Evolutionary conservation across 1,139 yeast species (phyloP), one percentile per base, ranked within the genome.

Genomic region (Magnusiomyces sp.): DNA sequence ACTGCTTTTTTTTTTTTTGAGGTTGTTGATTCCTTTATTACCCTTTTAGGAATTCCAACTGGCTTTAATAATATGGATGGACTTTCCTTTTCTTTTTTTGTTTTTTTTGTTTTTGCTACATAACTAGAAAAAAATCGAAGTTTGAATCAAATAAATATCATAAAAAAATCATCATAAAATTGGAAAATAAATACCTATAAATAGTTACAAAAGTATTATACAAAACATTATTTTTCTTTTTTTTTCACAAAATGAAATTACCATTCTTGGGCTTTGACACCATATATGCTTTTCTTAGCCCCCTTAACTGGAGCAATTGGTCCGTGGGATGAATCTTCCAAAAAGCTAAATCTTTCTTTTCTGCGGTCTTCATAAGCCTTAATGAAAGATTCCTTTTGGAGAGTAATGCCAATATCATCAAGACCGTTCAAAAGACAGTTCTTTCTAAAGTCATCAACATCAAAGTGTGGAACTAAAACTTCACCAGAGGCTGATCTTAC

Each of bases 321-420:
- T 4, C 50, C 48, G 37, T 75, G 77, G 19, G 87, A 76, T 40
- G 94, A 94, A 59, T 89, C 89, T 71, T 92, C 97, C 63, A 89
- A 79, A 79, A 94, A 92, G 14, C 96, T 87, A 68, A 85, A 92
- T 65, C 73, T 80, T 52, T 75, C 81, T 66, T 77, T 81, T 75
- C 98, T 86, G 57, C 71, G 70, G 34, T 71, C 76, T 73, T 92
- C 98, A 64, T 81, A 92, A 59, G 80, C 75, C 51, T 68, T 55
- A 58, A 92, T 92, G 67, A 65, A 79, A 50, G 79, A 79, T 70
- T 87, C 96, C 72, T 89, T 89, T 69, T 89, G 94, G 63, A 92
- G 73, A 48, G 98, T 92, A 63, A 92, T 79, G 42, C 97, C 97
- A 70, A 92, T 92, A 67, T 92, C 98, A 66, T 92, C 98, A 55